Conservation (phyloP, 768 basidiomycete genomes). For the Brasilioporus rufonigricans region DNA sequence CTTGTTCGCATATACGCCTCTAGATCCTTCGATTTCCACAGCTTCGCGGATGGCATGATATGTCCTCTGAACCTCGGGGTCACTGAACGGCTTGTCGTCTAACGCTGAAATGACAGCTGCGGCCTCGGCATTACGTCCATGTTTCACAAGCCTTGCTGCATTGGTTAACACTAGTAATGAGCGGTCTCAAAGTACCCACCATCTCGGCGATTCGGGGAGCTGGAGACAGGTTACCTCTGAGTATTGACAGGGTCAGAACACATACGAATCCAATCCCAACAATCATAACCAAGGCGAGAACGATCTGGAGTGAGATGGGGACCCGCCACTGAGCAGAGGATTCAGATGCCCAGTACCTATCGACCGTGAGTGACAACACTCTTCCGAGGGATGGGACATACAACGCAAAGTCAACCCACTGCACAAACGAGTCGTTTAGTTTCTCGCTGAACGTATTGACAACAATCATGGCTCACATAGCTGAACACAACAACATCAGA, state of each 20-base stretch:
- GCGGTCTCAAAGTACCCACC: conserved; percentile 30
- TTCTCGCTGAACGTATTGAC: neutral
- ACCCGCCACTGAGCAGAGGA: conserved; percentile 62
- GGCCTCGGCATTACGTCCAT: conserved; percentile 53
- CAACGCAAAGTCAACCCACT: conserved; percentile 69
- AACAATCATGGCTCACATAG: conserved; percentile 17
- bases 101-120: conserved; percentile 62
- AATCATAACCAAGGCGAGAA: conserved; percentile 55
- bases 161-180: neutral
- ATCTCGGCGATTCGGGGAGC: conserved; percentile 61
- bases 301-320: conserved; percentile 58
- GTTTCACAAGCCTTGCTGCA: conserved; percentile 49
- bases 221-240: conserved; percentile 18
- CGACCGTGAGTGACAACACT: neutral
- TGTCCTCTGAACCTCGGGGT: conserved; percentile 46
- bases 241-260: conserved; percentile 2
- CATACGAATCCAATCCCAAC: conserved; percentile 44
- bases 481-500: conserved; percentile 7
- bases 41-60: conserved; percentile 56
- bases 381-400: conserved; percentile 24
- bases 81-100: conserved; percentile 48
- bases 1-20: neutral
- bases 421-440: conserved; percentile 3
- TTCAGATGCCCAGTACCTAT: conserved; percentile 49
- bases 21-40: conserved; percentile 39